phyloP scores from a whole-genome alignment of 2,329 filamentous ascomycete species.

The Epichloe gansuensis region DNA sequence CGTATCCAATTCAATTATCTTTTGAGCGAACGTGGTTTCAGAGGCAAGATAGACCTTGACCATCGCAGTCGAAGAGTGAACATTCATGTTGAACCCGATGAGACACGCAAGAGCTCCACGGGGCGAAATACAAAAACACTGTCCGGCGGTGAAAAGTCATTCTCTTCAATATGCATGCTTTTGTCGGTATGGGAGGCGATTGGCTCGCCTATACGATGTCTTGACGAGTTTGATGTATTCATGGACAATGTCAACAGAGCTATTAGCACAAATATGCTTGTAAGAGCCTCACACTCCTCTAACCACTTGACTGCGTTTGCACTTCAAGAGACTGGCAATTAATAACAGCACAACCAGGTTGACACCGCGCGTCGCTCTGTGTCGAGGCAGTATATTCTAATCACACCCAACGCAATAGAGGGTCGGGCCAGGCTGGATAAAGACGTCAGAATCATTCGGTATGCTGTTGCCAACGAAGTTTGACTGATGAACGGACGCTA shows the following conservation, averaged over 20 bases:
- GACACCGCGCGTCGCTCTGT: conserved; percentile 72
- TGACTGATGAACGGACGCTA: background rate
- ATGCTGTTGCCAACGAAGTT: conserved; percentile 12
- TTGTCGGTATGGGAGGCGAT: conserved; percentile 96
- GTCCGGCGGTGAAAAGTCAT: conserved; percentile 94
- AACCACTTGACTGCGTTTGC: background rate
- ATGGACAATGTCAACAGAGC: conserved; percentile 97
- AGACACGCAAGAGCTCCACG: conserved; percentile 54
- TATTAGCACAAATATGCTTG: conserved; percentile 87
- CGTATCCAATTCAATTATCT: conserved; percentile 80
- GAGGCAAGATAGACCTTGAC: conserved; percentile 68
- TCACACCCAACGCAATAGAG: conserved; percentile 80
- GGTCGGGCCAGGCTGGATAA: conserved; percentile 42
- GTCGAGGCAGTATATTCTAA: conserved; percentile 90
- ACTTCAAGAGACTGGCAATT: background rate
- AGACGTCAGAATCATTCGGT: conserved; percentile 73
- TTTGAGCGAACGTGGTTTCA: conserved; percentile 78
- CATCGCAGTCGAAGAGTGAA: conserved; percentile 64
- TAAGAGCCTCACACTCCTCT: conserved; percentile 31
- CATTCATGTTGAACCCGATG: conserved; percentile 61
- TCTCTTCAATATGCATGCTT: conserved; percentile 89
- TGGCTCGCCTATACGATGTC: conserved; percentile 84
- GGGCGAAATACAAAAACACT: conserved; percentile 83
- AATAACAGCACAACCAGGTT: conserved; percentile 42
- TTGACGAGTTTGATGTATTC: conserved; percentile 98